phyloP scores from a whole-genome alignment of 768 basidiomycete species.

The Psilocybe subaeruginosa region DNA sequence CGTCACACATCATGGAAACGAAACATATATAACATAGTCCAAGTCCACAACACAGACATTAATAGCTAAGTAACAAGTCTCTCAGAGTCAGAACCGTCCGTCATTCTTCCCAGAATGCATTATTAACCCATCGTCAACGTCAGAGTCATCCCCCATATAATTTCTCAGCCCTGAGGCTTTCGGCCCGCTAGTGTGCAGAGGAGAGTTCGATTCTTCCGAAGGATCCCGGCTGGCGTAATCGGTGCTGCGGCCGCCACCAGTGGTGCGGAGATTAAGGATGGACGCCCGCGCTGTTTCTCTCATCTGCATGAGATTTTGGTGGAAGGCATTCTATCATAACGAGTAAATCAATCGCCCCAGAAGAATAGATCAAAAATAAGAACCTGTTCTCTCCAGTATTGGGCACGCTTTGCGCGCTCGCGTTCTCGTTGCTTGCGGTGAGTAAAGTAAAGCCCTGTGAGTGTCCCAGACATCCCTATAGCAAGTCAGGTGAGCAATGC shows the following conservation, averaged over 20 bases:
- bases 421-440: constrained; percentile 73
- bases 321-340: constrained; percentile 65
- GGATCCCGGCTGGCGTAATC: constrained; percentile 49
- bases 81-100: constrained; percentile 45
- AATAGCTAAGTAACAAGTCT: constrained; percentile 6
- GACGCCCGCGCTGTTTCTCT: constrained; percentile 73
- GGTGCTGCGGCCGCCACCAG: constrained; percentile 44
- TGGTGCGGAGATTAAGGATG: constrained; percentile 56
- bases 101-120: constrained; percentile 39
- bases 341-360: neutral
- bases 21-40: neutral
- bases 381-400: constrained; percentile 91
- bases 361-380: neutral
- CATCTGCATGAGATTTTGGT: constrained; percentile 81
- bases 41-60: neutral
- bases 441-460: constrained; percentile 67
- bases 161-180: constrained; percentile 61
- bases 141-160: constrained; percentile 54
- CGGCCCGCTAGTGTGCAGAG: constrained; percentile 48
- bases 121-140: constrained; percentile 53
- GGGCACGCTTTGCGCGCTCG: constrained; percentile 82
- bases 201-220: constrained; percentile 62
- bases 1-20: constrained; percentile 12
- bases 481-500: neutral
- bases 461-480: constrained; percentile 74